Conservation (phyloP, 495 filamentous ascomycete species). For the Penicillium desertorum region DNA sequence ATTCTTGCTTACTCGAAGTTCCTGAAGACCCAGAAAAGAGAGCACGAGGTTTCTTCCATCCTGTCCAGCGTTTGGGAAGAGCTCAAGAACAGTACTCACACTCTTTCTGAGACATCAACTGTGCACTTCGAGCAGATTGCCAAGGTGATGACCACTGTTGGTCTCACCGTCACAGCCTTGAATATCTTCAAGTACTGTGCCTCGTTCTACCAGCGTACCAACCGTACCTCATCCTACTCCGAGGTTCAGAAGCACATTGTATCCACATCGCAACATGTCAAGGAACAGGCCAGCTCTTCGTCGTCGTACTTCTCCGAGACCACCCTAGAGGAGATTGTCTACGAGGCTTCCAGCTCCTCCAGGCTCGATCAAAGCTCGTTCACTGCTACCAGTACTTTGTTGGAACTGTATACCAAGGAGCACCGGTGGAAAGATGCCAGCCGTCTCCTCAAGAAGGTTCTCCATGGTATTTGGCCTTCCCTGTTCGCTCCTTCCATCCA, state of each 20-base stretch:
- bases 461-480: conserved; percentile 35
- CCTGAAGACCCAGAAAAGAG: conserved; percentile 30
- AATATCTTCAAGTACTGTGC: conserved; percentile 37
- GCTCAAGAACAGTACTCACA: conserved; percentile 26
- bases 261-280: conserved; percentile 28
- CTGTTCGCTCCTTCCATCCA: conserved; percentile 36
- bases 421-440: conserved; percentile 44
- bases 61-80: conserved; percentile 41
- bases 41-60: conserved; percentile 36
- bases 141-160: conserved; percentile 36
- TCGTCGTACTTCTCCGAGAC: conserved; percentile 31
- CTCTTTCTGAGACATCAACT: conserved; percentile 26
- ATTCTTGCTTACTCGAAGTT: conserved; percentile 35
- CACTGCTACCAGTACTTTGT: conserved; percentile 30
- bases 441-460: conserved; percentile 33
- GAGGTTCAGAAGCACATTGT: conserved; percentile 34
- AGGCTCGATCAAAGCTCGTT: conserved; percentile 32
- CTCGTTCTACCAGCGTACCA: conserved; percentile 32
- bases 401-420: conserved; percentile 34
- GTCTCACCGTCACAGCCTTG: conserved; percentile 32
- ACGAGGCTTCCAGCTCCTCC: conserved; percentile 30
- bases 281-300: conserved; percentile 26
- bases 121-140: conserved; percentile 36
- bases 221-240: conserved; percentile 28
- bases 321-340: conserved; percentile 35